Base-by-base conservation (phyloP, 2,329 filamentous ascomycete species). In the Mollisiaceae sp. region DNA sequence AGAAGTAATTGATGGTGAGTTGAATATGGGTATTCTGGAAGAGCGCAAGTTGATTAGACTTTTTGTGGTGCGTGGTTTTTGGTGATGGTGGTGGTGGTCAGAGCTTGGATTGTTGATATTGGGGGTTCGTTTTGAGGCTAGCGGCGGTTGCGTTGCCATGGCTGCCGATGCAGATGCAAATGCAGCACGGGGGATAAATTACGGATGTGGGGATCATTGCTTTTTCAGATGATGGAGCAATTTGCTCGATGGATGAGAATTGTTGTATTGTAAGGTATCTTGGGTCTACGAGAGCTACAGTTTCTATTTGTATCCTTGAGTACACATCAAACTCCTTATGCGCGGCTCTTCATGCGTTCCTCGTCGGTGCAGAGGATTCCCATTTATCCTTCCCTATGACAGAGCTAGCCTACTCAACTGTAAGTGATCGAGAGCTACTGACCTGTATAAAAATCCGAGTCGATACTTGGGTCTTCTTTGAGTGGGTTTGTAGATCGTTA, bases 21-120 rank as follows among this genome's bases (percentile, higher is more conserved):
- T 54, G 24, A 54, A 35, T 20, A 67, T 59, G 59, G 59, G 60
- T 24, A 60, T 60, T 43, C 59, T 61, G 22, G 58, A 66, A 27
- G 50, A 62, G 22, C 47, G 60, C 11, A 59, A 32, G 41, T 59
- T 59, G 52, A 35, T 35, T 12, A 35, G 18, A 18, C 24, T 18
- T 27, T 54, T 54, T 22, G 27, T 57, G 8, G 55, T 36, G 15
- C 32, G 20, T 38, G 32, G 55, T 39, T 57, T 57, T 20, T 39
- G 52, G 24, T 35, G 24, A 9, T 55, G 55, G 35, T 5, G n/a
- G 24, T 56, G 61, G 36, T 35, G 8, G 22, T 27, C 47, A 27
- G 20, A 39, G 47, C 8, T 18, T 45, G 18, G 38, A 54, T 63
- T 50, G 54, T 59, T 63, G 43, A 47, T 27, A 35, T 39, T 58